Base-by-base conservation (phyloP, 148 eudicot species). In the Chenopodium suecicum region DNA sequence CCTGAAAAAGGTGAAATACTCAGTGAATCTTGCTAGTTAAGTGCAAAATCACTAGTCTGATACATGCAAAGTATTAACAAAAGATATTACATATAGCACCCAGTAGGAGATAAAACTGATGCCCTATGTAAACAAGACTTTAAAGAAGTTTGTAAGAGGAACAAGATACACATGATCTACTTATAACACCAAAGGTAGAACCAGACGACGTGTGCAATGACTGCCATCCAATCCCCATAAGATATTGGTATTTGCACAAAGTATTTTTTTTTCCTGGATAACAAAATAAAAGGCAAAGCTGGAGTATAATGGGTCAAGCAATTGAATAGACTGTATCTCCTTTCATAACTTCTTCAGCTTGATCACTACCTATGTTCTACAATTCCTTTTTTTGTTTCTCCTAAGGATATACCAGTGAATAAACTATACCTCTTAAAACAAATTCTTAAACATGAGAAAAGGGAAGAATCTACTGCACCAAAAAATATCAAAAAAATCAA, bases 1-100 rank as follows among this genome's bases (percentile, higher is more conserved):
- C 89, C 99, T 96, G 86, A 60, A 77, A 85, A 68, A 31, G 47
- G 81, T 74, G 47, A 48, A 75, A 75, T 17, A 63, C 64, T 16
- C 25, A 27, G 47, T 50, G 70, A 83, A 68, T 3, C 46, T 74
- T 68, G 27, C 31, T 46, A 50, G 37, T 78, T 23, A 78, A 65
- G 46, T 73, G 32, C 19, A 13, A 56, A 60, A 71, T 2, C 25
- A 44, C 70, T 71, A 48, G 46, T 62, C n/a, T 34, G 20, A 29
- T 60, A 80, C 67, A 44, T 37, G 27, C 69, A 79, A 6, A 54
- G 16, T 13, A 37, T 25, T 16, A 14, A 27, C 2, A 1, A 31
- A 10, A 34, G 4, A 54, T 37, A 37, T 37, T 37, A 77, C 7
- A 37, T 67, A 60, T 13, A 56, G 48, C 56, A 69, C 46, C 22